phyloP scores from a whole-genome alignment of 331 rosid species.

The Phaseolus coccineus region DNA sequence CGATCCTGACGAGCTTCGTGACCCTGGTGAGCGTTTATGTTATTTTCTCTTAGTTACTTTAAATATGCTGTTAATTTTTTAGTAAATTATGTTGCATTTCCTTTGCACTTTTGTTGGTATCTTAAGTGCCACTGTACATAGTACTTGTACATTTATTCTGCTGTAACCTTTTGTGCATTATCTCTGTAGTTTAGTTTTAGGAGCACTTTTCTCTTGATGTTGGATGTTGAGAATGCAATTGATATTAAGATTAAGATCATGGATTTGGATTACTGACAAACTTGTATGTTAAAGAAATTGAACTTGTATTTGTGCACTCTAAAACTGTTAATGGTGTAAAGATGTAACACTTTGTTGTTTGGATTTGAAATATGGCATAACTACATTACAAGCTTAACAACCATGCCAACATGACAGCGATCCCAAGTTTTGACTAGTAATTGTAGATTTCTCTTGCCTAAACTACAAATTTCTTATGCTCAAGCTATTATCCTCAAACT shows the following conservation, averaged over 20 bases:
- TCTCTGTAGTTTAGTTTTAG: conserved; percentile 19
- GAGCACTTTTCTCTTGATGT: background rate
- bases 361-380: background rate
- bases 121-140: background rate
- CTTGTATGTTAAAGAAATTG: conserved; percentile 27
- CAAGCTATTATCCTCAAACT: conserved; percentile 5
- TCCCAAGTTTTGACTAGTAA: background rate
- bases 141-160: background rate
- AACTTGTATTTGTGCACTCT: background rate
- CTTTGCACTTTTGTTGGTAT: conserved; percentile 12
- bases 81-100: background rate
- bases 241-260: conserved; percentile 20
- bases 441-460: conserved; percentile 14
- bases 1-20: conserved; percentile 97
- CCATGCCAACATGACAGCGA: background rate
- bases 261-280: conserved; percentile 4
- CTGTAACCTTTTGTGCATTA: conserved; percentile 1
- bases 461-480: background rate
- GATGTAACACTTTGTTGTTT: conserved; percentile 3
- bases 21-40: conserved; percentile 69
- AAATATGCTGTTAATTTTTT: background rate
- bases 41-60: conserved; percentile 18
- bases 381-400: background rate
- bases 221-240: background rate
- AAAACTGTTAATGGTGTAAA: conserved; percentile 25